These are phyloP conservation scores for Aspergillus indologenus DNA, from an alignment of 495 filamentous ascomycete species.

Conservation along the genomic window DNA sequence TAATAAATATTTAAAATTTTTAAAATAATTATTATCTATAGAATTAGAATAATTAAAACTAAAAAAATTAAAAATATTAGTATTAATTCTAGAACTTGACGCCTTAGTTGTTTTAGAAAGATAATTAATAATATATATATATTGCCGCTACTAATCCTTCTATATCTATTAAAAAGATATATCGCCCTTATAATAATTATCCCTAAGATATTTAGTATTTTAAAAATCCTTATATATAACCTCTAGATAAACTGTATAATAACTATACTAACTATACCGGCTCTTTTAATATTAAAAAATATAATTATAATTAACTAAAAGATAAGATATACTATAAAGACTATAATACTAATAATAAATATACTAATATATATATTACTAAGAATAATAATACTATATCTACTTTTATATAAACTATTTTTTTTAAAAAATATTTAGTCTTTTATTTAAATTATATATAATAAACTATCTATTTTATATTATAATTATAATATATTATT, in stretches of 20 bases:
- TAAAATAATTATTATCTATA: background rate
- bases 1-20: background rate
- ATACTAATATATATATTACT: background rate
- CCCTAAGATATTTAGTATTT: background rate
- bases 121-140: background rate
- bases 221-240: background rate
- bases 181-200: background rate
- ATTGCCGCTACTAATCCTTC: background rate
- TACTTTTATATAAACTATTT: background rate
- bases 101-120: background rate
- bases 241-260: background rate
- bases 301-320: background rate
- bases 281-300: too few relatives aligned
- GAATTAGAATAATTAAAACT: background rate
- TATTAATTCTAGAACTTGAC: background rate
- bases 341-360: background rate
- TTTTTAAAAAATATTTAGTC: background rate
- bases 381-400: background rate
- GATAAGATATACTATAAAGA: background rate
- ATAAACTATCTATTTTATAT: background rate
- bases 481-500: background rate
- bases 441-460: background rate
- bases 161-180: background rate
- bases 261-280: background rate
- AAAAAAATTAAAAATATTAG: background rate